Evolutionary conservation across 1,139 yeast species (phyloP).

Genomic region (Debaryomycetaceae sp.): DNA sequence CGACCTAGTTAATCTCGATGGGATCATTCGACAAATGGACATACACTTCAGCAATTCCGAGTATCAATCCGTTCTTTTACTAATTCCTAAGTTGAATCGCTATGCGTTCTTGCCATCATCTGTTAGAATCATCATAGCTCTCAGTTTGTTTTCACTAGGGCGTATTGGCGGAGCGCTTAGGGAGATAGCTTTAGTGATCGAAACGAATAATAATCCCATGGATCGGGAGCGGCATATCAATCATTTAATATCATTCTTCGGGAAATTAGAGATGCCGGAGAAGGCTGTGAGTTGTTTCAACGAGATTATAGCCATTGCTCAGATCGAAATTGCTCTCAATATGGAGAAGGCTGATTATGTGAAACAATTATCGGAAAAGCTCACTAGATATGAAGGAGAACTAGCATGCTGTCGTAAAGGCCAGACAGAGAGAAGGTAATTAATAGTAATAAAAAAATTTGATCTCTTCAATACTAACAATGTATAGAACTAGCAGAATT

Average conservation of each 20-base stretch:
- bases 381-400: constrained; percentile 4
- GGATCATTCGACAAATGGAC: not conserved
- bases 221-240: constrained; percentile 15
- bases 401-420: constrained; percentile 1
- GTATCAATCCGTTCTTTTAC: constrained; percentile 4
- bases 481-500: not conserved
- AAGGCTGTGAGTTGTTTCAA: constrained; percentile 8
- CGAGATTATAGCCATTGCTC: constrained; percentile 12
- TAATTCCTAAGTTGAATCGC: constrained; percentile 7
- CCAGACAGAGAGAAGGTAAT: constrained; percentile 1
- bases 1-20: not conserved
- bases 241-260: constrained; percentile 15
- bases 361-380: constrained; percentile 1
- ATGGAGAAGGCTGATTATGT: constrained; percentile 2
- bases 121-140: constrained; percentile 14
- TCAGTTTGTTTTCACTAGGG: constrained; percentile 23
- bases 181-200: constrained; percentile 25
- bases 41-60: not conserved
- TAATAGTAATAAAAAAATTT: not conserved
- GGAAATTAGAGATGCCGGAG: constrained; percentile 12
- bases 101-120: constrained; percentile 6
- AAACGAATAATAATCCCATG: constrained; percentile 14
- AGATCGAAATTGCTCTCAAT: constrained; percentile 4
- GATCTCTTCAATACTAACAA: not conserved
- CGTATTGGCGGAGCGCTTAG: constrained; percentile 23